Evolutionary conservation across 2,329 filamentous ascomycete genomes (phyloP), one percentile per base, ranked within the genome.

Genomic region (Cladosporium austrohemisphaericum): DNA sequence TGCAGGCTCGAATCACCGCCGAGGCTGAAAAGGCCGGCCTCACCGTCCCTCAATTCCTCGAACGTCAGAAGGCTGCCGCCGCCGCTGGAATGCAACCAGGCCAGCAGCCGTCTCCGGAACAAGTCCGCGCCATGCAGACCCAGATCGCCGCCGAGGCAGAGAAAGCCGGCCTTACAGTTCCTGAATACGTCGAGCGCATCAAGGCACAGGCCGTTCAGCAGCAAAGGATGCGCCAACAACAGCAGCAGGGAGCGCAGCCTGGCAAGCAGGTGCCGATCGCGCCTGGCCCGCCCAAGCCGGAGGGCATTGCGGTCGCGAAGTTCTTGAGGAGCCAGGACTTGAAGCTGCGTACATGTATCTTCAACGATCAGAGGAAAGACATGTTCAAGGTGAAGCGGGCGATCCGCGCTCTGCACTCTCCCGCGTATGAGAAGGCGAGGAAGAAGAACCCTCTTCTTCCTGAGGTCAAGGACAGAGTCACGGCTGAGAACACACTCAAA

Each of bases 331-430:
- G 79, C 51, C 91, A 96, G 71, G 81, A 93, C 52, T 73, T 98
- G 57, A 98, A 98, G 78, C 78, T 81, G 14, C 79, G 93, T 55
- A 96, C 91, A 14, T 92, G 88, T 67, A 94, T 98, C 56, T 80
- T 97, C 57, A 91, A 96, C 58, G 93, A 93, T 62, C 91, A 96
- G 77, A 82, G 93, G 63, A 97, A 95, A 73, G 92, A 98, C 58
- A 94, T 98, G 88, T 97, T 98, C 71, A 86, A 85, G 78, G 93
- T 98, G 68, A 97, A 97, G 78, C 88, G 93, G 66, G 93, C 93
- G 32, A 85, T 98, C 54, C 87, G 93, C 61, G 90, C 88, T 22
- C 79, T 98, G 47, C 77, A 95, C 69, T 93, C 90, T 18, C 86
- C 88, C 41, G 90, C 86, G 32, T 98, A 98, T 72, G 80, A 83